phyloP scores from a whole-genome alignment of 345 rosid genomes.

The Lumnitzera littorea region DNA sequence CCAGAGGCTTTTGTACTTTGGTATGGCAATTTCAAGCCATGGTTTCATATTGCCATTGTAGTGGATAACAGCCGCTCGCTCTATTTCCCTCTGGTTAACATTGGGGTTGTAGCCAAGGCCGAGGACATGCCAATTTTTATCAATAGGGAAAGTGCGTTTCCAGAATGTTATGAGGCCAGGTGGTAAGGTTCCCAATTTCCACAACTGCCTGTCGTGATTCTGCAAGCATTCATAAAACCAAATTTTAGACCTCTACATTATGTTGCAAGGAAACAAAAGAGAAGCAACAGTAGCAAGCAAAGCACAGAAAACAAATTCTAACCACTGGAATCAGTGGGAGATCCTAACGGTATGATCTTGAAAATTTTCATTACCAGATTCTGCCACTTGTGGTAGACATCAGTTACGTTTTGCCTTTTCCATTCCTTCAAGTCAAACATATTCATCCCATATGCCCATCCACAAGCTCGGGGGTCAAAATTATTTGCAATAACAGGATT shows the following conservation, averaged over 20 bases:
- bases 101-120: conserved; percentile 47
- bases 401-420: conserved; percentile 85
- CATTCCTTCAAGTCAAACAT: conserved; percentile 83
- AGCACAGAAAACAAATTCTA: neutral
- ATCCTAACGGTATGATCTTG: too few species aligned
- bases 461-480: conserved; percentile 92
- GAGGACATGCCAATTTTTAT: conserved; percentile 43
- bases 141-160: conserved; percentile 31
- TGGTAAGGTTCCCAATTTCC: conserved; percentile 51
- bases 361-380: conserved; percentile 45
- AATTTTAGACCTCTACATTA: neutral
- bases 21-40: conserved; percentile 46
- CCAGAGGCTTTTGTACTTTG: conserved; percentile 40
- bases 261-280: neutral
- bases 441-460: conserved; percentile 99
- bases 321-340: too few species aligned
- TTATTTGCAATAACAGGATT: conserved; percentile 84
- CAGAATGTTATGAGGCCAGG: conserved; percentile 48
- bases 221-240: conserved; percentile 11
- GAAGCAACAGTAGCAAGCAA: neutral
- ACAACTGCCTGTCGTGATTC: conserved; percentile 38
- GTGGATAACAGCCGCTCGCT: conserved; percentile 40
- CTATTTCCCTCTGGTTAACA: conserved; percentile 37
- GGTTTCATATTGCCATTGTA: conserved; percentile 53
- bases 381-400: conserved; percentile 90